phyloP scores from a whole-genome alignment of 2,329 filamentous ascomycete genomes.

The Fonsecaea pedrosoi region DNA sequence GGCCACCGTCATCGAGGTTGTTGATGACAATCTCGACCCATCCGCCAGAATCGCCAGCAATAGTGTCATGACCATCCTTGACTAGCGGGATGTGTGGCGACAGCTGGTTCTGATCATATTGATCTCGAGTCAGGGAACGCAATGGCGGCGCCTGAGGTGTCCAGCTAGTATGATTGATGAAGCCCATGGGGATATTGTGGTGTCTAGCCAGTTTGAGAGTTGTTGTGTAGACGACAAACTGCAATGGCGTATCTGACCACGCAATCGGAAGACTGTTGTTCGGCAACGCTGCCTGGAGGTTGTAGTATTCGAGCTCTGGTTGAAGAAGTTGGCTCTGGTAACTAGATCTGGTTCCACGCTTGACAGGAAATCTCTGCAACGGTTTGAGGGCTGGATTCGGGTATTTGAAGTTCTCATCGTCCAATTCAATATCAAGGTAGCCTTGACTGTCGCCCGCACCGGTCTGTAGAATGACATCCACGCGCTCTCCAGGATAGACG shows the following conservation, averaged over 20 bases:
- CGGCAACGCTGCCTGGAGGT: conserved; percentile 41
- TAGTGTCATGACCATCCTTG: neutral
- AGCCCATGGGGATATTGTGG: conserved; percentile 54
- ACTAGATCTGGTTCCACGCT: conserved; percentile 13
- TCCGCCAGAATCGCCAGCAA: conserved; percentile 6
- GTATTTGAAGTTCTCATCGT: conserved; percentile 48
- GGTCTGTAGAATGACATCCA: conserved; percentile 49
- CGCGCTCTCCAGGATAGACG: conserved; percentile 54
- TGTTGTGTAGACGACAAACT: conserved; percentile 53
- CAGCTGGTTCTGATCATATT: conserved; percentile 55
- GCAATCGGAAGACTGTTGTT: conserved; percentile 42
- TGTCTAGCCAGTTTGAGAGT: conserved; percentile 53
- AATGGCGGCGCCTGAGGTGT: conserved; percentile 46
- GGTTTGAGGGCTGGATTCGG: conserved; percentile 52
- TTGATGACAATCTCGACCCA: conserved; percentile 54
- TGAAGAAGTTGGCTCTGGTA: neutral
- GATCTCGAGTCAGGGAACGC: conserved; percentile 43
- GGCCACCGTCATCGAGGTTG: conserved; percentile 48
- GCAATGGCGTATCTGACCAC: conserved; percentile 43
- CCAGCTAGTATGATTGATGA: conserved; percentile 59
- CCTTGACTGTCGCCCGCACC: neutral
- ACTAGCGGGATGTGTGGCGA: conserved; percentile 24
- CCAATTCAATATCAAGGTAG: conserved; percentile 28
- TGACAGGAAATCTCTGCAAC: conserved; percentile 48
- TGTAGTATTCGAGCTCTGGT: conserved; percentile 32